Evolutionary conservation across 2,329 filamentous ascomycete genomes (phyloP).

Genomic region (Shiraia bambusicola): DNA sequence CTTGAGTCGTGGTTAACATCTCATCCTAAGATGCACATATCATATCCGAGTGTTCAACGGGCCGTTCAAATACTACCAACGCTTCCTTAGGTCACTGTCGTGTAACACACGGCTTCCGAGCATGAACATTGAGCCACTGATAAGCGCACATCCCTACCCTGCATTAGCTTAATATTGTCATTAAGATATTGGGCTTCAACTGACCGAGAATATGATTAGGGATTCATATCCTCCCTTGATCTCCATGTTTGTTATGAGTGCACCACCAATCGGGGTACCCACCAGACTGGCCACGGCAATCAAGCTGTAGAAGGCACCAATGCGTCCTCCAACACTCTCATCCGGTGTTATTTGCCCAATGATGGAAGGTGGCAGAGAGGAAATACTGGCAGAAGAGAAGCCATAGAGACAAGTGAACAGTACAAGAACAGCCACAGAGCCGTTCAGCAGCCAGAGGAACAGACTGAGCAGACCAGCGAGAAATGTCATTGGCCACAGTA

Average conservation of each 20-base stretch:
- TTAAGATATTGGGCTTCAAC: background rate
- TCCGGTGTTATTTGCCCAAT: slow-evolving; percentile 72
- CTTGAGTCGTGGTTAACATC: no score
- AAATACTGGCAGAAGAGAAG: slow-evolving; percentile 67
- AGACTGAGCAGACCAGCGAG: slow-evolving; percentile 50
- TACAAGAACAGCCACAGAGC: slow-evolving; percentile 59
- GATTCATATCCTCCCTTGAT: slow-evolving; percentile 23
- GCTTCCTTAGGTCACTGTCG: slow-evolving; percentile 12
- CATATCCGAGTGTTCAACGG: background rate
- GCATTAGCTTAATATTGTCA: background rate
- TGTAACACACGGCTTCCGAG: slow-evolving; percentile 22
- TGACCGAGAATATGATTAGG: slow-evolving; percentile 31
- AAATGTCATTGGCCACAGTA: slow-evolving; percentile 53
- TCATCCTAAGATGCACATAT: no score
- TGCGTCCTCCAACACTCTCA: slow-evolving; percentile 67
- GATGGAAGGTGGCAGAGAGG: slow-evolving; percentile 63
- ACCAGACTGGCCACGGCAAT: slow-evolving; percentile 66
- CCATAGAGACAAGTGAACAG: slow-evolving; percentile 69
- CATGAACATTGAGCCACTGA: slow-evolving; percentile 21
- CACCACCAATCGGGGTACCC: slow-evolving; percentile 66
- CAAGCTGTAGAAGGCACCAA: slow-evolving; percentile 64
- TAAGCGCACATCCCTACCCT: slow-evolving; percentile 16
- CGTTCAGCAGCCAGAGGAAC: slow-evolving; percentile 56
- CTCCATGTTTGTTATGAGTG: slow-evolving; percentile 25
- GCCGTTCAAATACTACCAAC: slow-evolving; percentile 7